These are phyloP conservation scores for Amphicarpaea edgeworthii DNA, from an alignment of 306 rosid species.

Conservation along the genomic window DNA sequence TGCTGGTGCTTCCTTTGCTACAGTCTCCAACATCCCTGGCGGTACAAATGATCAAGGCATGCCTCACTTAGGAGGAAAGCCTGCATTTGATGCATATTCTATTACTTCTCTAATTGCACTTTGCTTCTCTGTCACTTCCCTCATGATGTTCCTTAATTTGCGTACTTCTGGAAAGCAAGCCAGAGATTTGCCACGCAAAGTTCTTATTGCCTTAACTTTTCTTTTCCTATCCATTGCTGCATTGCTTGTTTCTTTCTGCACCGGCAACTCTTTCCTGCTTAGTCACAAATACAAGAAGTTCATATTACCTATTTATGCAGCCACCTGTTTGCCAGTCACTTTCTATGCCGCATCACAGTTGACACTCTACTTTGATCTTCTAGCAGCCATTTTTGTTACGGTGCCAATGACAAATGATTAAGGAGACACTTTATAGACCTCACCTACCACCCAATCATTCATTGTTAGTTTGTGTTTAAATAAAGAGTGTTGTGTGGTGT, in stretches of 20 bases:
- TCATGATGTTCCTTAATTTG: conserved; percentile 71
- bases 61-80: conserved; percentile 47
- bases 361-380: neutral
- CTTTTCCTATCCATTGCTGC: conserved; percentile 62
- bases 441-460: too few relatives aligned
- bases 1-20: conserved; percentile 50
- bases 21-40: conserved; percentile 53
- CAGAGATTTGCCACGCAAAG: too few relatives aligned
- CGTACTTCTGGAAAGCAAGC: conserved; percentile 56
- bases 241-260: conserved; percentile 59
- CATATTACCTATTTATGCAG: conserved; percentile 47
- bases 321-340: conserved; percentile 50
- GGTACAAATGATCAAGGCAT: conserved; percentile 37
- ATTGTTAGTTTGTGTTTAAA: neutral
- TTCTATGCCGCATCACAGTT: conserved; percentile 51
- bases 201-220: conserved; percentile 49
- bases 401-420: conserved; percentile 36
- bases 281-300: conserved; percentile 34
- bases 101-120: conserved; percentile 58
- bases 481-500: neutral
- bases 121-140: conserved; percentile 60
- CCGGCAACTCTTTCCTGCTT: conserved; percentile 32
- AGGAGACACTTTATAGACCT: conserved; percentile 1
- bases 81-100: conserved; percentile 53
- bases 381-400: conserved; percentile 43